Evolutionary conservation across 2,329 filamentous ascomycete genomes (phyloP).

Genomic region (Cercospora zeina): DNA sequence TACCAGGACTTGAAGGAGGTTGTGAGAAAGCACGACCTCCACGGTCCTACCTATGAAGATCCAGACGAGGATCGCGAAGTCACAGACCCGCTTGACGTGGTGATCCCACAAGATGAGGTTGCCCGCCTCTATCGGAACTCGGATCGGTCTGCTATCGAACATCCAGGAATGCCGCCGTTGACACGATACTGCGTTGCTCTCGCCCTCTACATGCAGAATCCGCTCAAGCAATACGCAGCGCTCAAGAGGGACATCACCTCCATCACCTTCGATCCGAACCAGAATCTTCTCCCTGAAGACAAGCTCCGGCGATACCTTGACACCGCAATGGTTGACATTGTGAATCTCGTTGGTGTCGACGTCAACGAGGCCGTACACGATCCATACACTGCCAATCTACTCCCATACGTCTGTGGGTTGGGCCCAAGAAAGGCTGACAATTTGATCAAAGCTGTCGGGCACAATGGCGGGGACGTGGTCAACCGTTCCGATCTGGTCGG

Average conservation of each 20-base stretch:
- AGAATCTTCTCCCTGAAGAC: conserved; percentile 83
- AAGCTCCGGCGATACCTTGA: conserved; percentile 85
- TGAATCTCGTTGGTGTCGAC: conserved; percentile 93
- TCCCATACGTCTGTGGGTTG: conserved; percentile 88
- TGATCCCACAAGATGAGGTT: conserved; percentile 94
- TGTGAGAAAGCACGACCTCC: conserved; percentile 73
- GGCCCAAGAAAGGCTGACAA: conserved; percentile 87
- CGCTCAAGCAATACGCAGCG: conserved; percentile 93
- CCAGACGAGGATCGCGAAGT: conserved; percentile 74
- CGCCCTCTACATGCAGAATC: conserved; percentile 90
- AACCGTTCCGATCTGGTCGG: conserved; percentile 86
- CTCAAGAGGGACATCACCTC: conserved; percentile 85
- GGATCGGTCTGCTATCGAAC: conserved; percentile 72
- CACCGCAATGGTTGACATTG: conserved; percentile 97
- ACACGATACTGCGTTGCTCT: conserved; percentile 87
- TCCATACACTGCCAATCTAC: conserved; percentile 76
- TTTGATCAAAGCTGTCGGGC: conserved; percentile 84
- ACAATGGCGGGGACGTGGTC: conserved; percentile 81
- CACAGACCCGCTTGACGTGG: conserved; percentile 78
- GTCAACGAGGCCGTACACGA: conserved; percentile 88
- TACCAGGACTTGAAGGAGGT: conserved; percentile 78
- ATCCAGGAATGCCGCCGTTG: conserved; percentile 75
- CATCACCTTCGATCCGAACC: conserved; percentile 83
- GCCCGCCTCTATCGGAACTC: conserved; percentile 95
- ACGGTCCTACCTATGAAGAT: conserved; percentile 79